Conservation (phyloP, 208 protist genomes). For the Leishmania turanica region DNA sequence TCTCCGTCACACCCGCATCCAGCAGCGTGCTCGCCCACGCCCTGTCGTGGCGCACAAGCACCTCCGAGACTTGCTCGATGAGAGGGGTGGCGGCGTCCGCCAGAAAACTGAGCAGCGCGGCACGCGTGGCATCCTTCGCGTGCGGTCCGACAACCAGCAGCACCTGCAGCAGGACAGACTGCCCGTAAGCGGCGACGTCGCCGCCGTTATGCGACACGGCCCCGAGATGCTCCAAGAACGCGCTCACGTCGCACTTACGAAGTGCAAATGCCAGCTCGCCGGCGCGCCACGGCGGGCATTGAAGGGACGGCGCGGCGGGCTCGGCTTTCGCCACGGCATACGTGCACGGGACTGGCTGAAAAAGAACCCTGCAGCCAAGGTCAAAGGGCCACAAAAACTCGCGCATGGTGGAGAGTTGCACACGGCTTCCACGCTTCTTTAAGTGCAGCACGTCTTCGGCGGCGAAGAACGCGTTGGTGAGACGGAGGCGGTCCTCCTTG, state of each 20-base stretch:
- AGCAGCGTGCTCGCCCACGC: constrained; percentile 56
- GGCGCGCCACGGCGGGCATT: not conserved
- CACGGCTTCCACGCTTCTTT: constrained; percentile 29
- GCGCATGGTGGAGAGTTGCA: constrained; percentile 57
- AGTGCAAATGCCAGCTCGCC: constrained; percentile 10
- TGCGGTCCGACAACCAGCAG: constrained; percentile 48
- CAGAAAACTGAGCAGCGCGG: constrained; percentile 50
- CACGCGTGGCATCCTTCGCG: constrained; percentile 35
- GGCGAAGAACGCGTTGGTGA: constrained; percentile 61
- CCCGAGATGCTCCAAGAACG: constrained; percentile 35
- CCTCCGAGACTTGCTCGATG: constrained; percentile 42
- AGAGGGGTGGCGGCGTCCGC: constrained; percentile 30
- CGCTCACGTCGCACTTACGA: not conserved
- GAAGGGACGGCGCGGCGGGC: constrained; percentile 15
- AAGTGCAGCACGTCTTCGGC: constrained; percentile 30
- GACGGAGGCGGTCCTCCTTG: constrained; percentile 29
- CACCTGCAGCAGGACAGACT: constrained; percentile 58
- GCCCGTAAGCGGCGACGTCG: constrained; percentile 43
- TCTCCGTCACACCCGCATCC: constrained; percentile 61
- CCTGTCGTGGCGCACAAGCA: constrained; percentile 44
- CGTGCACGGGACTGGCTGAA: constrained; percentile 67
- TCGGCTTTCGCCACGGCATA: constrained; percentile 21
- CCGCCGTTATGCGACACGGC: constrained; percentile 57
- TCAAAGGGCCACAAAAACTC: constrained; percentile 39
- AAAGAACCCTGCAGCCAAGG: constrained; percentile 53